Evolutionary conservation across 768 basidiomycete species (phyloP), one percentile per base, ranked within the genome.

Genomic region (Jaapia argillacea): DNA sequence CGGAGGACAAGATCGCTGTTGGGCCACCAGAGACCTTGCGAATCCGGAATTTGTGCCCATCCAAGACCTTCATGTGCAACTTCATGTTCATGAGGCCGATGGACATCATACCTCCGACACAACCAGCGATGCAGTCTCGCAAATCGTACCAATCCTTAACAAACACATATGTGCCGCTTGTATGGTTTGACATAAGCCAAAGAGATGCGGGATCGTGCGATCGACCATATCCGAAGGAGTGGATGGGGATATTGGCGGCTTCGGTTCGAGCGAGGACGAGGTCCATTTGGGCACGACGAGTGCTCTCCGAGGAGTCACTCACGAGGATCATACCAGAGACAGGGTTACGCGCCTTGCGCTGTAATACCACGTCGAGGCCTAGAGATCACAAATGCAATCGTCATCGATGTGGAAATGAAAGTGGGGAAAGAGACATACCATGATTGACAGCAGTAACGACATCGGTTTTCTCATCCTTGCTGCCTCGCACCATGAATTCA

Each of bases 151-250:
- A 97, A 58, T 96, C 94, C 64, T 87, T 88, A 48, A 97, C 91
- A 54, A 96, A 99, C 3, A 93, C 97, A 66, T 98, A 98, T 23
- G 92, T 96, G 21, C 96, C 96, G 50, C 79, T 79, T 2, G 96
- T 97, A 60, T 98, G 92, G 61, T 97, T 98, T 6, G 93, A 97
- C 75, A 99, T 93, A 37, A 98, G 79, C 96, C 96, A 98, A 25
- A 99, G 75, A 5, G 92, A 94, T 12, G 90, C 90, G 14, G 96
- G 96, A 60, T 98, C 96, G 58, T 98, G 96, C 13, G 90, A 87
- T 46, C 89, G 86, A 22, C 93, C 94, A 55, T 94, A 99, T 41
- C 96, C 96, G 51, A 99, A 85, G 3, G 93, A 86, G 60, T 99
- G 94, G 44, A 99, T 96, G 3, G 96, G 93, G 21, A 96, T 80